These are phyloP conservation scores for Xylaria sp. DNA, from an alignment of 2,329 filamentous ascomycete genomes.

Conservation along the genomic window DNA sequence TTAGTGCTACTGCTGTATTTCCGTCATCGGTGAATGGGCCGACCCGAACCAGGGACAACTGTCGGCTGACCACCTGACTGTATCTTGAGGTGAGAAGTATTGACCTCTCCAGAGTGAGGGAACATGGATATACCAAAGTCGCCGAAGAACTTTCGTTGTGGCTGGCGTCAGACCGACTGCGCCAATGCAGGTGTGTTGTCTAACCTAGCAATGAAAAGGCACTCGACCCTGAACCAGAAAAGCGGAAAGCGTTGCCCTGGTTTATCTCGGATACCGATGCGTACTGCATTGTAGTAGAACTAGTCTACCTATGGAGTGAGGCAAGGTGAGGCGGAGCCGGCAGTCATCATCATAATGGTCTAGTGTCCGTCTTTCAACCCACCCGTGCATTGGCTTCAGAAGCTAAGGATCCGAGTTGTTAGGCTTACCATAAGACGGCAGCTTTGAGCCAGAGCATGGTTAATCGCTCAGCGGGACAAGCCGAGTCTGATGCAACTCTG, in stretches of 20 bases:
- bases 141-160: neutral
- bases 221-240: neutral
- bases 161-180: conserved; percentile 11
- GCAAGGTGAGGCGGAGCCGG: conserved; percentile 17
- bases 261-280: conserved; percentile 2
- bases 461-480: conserved; percentile 41
- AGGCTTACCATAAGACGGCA: conserved; percentile 14
- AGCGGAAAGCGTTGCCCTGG: neutral
- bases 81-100: neutral
- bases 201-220: neutral
- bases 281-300: neutral
- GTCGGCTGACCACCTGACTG: conserved; percentile 16
- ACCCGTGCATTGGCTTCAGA: conserved; percentile 19
- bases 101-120: neutral
- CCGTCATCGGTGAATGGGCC: conserved; percentile 15
- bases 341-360: conserved; percentile 16
- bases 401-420: conserved; percentile 10
- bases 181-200: neutral
- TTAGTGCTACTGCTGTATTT: neutral
- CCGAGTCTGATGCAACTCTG: conserved; percentile 40
- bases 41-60: conserved; percentile 13
- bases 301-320: conserved; percentile 10
- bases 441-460: conserved; percentile 14
- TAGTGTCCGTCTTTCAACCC: conserved; percentile 19
- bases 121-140: neutral